Base-by-base conservation (phyloP, 106 monocot genomes). In the Acorus gramineus region DNA sequence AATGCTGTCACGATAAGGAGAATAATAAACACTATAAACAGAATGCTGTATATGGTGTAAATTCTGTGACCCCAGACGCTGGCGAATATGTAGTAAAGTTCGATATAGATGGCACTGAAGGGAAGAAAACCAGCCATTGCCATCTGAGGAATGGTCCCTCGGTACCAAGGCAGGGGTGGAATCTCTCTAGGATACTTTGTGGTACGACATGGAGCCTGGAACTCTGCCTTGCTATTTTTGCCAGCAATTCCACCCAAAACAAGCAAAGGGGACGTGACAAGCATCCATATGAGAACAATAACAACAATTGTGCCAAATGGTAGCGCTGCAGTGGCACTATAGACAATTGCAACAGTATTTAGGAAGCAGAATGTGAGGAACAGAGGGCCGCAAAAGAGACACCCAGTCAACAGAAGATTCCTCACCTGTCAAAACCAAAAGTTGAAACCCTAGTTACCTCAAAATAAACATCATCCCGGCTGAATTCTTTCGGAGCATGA, bases 11-110 rank as follows among this genome's bases (percentile, higher is more conserved):
- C 57, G 2, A 68, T 48, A 47, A 68, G 14, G 48, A 68, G 68
- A 13, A 57, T 68, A 44, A 68, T 58, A 14, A 68, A 68, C 3
- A 68, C 49, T 0, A 57, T 68, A 10, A 58, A 58, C 9, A 68
- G 57, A 50, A 68, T 49, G 68, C 68, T 68, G 42, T 58, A 58
- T 58, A 58, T 68, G 7, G 68, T 58, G 49, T 68, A 68, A 50
- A 49, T 48, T 49, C 50, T 68, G 48, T 49, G 57, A 9, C 68
- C 57, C 68, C 57, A 68, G 2, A 68, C 56, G 49, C 68, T 58
- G 4, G 57, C 57, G 4, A 68, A 58, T 56, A 68, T 68, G 8
- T 58, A 67, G 11, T 67, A 56, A 4, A 68, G 68, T 14, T 68
- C 68, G 50, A 68, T 58, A 11, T 68, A 57, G 28, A 68, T 68